Evolutionary conservation across 2,329 filamentous ascomycete species (phyloP), one percentile per base, ranked within the genome.

Genomic region (Phaeomoniella chlamydospora): DNA sequence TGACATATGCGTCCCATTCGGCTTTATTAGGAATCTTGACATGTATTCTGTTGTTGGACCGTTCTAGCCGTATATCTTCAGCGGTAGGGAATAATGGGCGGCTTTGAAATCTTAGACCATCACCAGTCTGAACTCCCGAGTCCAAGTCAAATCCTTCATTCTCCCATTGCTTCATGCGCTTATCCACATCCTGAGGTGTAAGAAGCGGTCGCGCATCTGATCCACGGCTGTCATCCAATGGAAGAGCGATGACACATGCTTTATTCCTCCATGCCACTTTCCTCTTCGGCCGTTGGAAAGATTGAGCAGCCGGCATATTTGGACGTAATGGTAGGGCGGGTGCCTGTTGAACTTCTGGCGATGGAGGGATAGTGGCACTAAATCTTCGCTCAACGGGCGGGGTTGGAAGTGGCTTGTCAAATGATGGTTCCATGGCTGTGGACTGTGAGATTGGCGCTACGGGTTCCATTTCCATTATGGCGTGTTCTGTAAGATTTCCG

Each of bases 1-100:
- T 72, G 39, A 87, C 80, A 55, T 96, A 94, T 16, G 75, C 67
- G 49, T 84, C 80, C 78, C 79, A 83, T 48, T 73, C 69, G 29
- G 52, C 61, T 47, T 57, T 57, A 41, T 66, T 50, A 3, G 63
- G 62, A 40, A 67, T 59, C 13, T 51, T 55, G 38, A 67, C 53
- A 9, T 45, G 45, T 39, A 49, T 58, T 6, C 48, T 45, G 19
- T 50, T 49, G 12, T 47, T 38, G 31, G 52, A 50, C 33, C 46
- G 49, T 35, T 62, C 59, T 29, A 53, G 46, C 14, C 52, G 46
- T 10, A 53, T 40, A 4, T 65, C 59, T 30, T 45, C 43, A 10
- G 53, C 49, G 37, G 65, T 60, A 2, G 63, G 64, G 41, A 54
- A 64, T 17, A 55, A 38, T 5, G 59, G 53, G 19, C 62, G 55